phyloP scores from a whole-genome alignment of 1,284 basidiomycete genomes.

The Naganishia liquefaciens region DNA sequence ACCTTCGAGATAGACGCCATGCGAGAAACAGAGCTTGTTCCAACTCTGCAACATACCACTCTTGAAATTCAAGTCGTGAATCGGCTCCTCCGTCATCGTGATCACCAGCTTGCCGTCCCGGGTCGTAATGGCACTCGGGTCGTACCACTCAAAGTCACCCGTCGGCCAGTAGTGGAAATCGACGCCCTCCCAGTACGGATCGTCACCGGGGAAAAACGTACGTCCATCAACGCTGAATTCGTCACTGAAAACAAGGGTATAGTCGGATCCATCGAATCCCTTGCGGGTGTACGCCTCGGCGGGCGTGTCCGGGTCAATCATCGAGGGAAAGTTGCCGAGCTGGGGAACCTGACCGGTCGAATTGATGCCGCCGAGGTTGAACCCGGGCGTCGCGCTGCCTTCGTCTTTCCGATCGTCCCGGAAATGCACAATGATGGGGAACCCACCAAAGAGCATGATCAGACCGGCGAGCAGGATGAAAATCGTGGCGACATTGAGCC shows the following conservation, averaged over 20 bases:
- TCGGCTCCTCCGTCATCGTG: constrained; percentile 66
- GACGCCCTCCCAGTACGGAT: constrained; percentile 57
- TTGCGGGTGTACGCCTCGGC: constrained; percentile 60
- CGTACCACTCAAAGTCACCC: constrained; percentile 59
- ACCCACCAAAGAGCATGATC: constrained; percentile 70
- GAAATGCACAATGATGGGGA: constrained; percentile 69
- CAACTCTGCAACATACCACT: constrained; percentile 59
- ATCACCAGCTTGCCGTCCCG: constrained; percentile 77
- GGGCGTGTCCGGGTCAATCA: constrained; percentile 72
- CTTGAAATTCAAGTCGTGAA: constrained; percentile 73
- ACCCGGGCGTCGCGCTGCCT: constrained; percentile 51
- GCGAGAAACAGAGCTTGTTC: constrained; percentile 57
- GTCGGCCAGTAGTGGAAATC: constrained; percentile 60
- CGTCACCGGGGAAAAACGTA: constrained; percentile 58
- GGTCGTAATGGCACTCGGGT: constrained; percentile 79
- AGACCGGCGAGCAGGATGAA: constrained; percentile 55
- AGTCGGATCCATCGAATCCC: constrained; percentile 66
- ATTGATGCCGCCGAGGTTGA: constrained; percentile 76
- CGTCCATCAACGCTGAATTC: constrained; percentile 75
- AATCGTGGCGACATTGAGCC: constrained; percentile 60
- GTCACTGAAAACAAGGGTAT: constrained; percentile 77
- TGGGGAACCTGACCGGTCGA: constrained; percentile 65
- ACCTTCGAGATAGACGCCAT: constrained; percentile 50
- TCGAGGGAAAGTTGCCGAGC: constrained; percentile 61
- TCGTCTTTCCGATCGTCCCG: constrained; percentile 45